These are phyloP conservation scores for Babesia bovis DNA, from an alignment of 169 alveolate genomes.

Conservation along the genomic window DNA sequence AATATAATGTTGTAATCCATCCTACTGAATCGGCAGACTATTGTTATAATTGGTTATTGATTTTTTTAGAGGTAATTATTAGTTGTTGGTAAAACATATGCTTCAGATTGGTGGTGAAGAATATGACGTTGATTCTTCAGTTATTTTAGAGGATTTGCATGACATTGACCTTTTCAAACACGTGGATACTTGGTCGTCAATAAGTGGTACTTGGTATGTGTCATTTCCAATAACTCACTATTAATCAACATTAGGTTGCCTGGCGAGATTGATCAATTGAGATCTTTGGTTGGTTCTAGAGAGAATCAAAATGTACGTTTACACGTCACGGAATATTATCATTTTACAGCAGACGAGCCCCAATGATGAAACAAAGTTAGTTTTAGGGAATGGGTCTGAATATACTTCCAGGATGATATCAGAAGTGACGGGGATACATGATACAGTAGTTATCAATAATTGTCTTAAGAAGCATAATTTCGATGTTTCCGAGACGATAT, in stretches of 20 bases:
- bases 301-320: too few relatives aligned
- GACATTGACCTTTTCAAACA: constrained; percentile 38
- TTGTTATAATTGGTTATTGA: constrained; percentile 55
- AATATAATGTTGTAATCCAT: constrained; percentile 12
- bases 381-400: background rate
- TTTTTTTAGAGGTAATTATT: constrained; percentile 44
- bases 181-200: constrained; percentile 56
- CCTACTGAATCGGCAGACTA: constrained; percentile 60
- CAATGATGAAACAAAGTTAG: constrained; percentile 29
- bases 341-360: constrained; percentile 8
- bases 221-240: background rate
- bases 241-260: constrained; percentile 10
- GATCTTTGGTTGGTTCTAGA: constrained; percentile 55
- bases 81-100: background rate
- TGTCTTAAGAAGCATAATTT: constrained; percentile 39
- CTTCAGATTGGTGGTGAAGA: constrained; percentile 63
- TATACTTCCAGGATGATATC: constrained; percentile 22
- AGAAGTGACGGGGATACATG: constrained; percentile 49
- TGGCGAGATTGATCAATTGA: constrained; percentile 46
- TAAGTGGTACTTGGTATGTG: constrained; percentile 48
- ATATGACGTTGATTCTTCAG: constrained; percentile 19
- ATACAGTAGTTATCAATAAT: constrained; percentile 13
- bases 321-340: too few relatives aligned
- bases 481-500: constrained; percentile 47
- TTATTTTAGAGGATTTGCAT: constrained; percentile 44